These are phyloP conservation scores for Penicillium sp. DNA, from an alignment of 2,329 filamentous ascomycete species.

Conservation along the genomic window DNA sequence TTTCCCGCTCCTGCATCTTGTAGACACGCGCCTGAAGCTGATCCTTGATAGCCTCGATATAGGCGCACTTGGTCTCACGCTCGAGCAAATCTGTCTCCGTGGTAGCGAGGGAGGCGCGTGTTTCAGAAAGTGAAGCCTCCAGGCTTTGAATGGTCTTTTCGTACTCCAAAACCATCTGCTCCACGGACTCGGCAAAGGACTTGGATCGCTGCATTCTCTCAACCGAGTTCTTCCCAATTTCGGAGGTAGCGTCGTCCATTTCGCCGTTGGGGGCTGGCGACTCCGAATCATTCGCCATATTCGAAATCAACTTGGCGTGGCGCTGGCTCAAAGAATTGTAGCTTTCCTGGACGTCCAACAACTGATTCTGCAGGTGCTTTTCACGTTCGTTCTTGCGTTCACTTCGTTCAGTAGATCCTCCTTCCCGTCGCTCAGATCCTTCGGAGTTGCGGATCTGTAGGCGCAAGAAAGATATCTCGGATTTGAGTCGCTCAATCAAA, in stretches of 20 bases:
- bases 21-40: conserved; percentile 88
- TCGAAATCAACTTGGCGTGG: conserved; percentile 91
- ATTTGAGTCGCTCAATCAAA: conserved; percentile 86
- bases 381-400: conserved; percentile 83
- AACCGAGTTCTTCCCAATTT: conserved; percentile 71
- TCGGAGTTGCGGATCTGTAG: conserved; percentile 91
- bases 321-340: conserved; percentile 87
- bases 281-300: conserved; percentile 83
- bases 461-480: conserved; percentile 87
- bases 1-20: conserved; percentile 87
- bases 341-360: conserved; percentile 90
- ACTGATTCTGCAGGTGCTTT: conserved; percentile 85
- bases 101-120: conserved; percentile 74
- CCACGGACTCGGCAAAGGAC: conserved; percentile 91
- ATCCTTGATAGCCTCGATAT: conserved; percentile 84
- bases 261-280: conserved; percentile 36
- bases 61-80: conserved; percentile 89
- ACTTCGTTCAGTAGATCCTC: conserved; percentile 64
- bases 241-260: conserved; percentile 48
- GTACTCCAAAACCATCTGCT: conserved; percentile 94
- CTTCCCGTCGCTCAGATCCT: conserved; percentile 56
- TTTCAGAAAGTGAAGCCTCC: conserved; percentile 86
- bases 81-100: conserved; percentile 86
- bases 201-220: conserved; percentile 92
- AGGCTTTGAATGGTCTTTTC: conserved; percentile 96